phyloP scores from a whole-genome alignment of 768 basidiomycete genomes.

The Kwoniella newhampshirensis region DNA sequence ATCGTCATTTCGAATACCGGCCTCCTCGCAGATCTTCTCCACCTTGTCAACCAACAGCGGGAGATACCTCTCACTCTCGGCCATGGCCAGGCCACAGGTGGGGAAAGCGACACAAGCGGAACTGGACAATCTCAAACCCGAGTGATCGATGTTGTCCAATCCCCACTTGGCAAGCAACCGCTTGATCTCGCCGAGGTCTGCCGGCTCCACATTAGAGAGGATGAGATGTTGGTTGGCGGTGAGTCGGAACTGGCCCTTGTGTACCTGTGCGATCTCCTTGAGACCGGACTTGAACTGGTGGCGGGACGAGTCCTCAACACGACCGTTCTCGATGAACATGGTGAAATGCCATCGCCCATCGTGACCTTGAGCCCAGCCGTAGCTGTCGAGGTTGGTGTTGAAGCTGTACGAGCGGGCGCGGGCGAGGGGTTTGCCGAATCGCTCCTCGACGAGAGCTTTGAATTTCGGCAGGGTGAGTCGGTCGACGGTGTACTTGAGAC shows the following conservation, averaged over 20 bases:
- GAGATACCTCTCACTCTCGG: conserved; percentile 81
- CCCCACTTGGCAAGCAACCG: conserved; percentile 75
- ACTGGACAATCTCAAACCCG: conserved; percentile 77
- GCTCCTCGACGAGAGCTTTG: conserved; percentile 84
- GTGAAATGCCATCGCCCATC: conserved; percentile 90
- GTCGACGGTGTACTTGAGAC: conserved; percentile 96
- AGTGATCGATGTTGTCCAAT: conserved; percentile 78
- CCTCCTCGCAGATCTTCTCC: conserved; percentile 90
- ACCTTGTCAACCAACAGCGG: conserved; percentile 89
- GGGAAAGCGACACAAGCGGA: conserved; percentile 98
- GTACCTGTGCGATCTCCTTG: conserved; percentile 85
- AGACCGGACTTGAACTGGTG: conserved; percentile 89
- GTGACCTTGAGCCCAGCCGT: conserved; percentile 84
- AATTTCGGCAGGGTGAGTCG: conserved; percentile 68
- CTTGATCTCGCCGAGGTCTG: conserved; percentile 76
- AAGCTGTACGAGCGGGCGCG: conserved; percentile 77
- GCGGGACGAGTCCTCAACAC: conserved; percentile 84
- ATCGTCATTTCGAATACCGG: conserved; percentile 85
- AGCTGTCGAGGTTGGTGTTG: conserved; percentile 87
- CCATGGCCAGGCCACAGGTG: conserved; percentile 79
- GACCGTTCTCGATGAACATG: conserved; percentile 94
- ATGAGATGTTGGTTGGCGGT: conserved; percentile 94
- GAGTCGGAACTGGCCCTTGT: conserved; percentile 89
- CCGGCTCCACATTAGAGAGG: conserved; percentile 74
- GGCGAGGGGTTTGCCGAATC: conserved; percentile 72